Percentiles rank a stretch among this genome's conserved stretches.
Conservation (phyloP, 805 yeast genomes). For the Myxozyma melibiosi region DNA sequence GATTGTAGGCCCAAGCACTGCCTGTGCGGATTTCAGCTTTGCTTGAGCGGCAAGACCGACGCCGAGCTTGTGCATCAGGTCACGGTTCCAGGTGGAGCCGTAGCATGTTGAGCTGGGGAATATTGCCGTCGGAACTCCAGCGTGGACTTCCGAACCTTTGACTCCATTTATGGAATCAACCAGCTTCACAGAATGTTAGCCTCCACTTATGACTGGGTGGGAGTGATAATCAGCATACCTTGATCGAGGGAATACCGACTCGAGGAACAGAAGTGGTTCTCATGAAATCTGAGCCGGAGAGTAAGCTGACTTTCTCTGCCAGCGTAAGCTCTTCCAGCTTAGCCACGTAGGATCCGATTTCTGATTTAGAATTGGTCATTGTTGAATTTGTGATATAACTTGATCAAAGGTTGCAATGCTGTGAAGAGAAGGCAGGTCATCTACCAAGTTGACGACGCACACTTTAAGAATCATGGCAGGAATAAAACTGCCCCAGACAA, state of each 20-base stretch:
- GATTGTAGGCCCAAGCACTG: constrained; percentile 52
- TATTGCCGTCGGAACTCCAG: constrained; percentile 56
- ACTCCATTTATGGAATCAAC: constrained; percentile 49
- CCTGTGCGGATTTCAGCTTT: constrained; percentile 54
- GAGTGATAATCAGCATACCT: not conserved
- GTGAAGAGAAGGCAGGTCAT: no score
- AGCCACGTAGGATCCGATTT: no score
- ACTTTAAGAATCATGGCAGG: no score
- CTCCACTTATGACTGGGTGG: not conserved
- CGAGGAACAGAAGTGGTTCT: not conserved
- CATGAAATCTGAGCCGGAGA: constrained; percentile 40
- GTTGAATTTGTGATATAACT: no score
- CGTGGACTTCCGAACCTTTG: constrained; percentile 57
- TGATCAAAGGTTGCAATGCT: no score
- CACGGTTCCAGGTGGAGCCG: constrained; percentile 59
- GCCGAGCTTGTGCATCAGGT: constrained; percentile 53
- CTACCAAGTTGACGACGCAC: no score
- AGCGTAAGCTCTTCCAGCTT: constrained; percentile 37
- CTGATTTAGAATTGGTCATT: no score
- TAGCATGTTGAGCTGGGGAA: constrained; percentile 63
- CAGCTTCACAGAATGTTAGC: not conserved
- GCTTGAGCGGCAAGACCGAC: constrained; percentile 57
- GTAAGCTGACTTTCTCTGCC: constrained; percentile 40
- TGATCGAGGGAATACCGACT: not conserved
- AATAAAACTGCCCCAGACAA: no score